Evolutionary conservation across 441 rosid genomes (phyloP).

Genomic region (Omphalea diandra): DNA sequence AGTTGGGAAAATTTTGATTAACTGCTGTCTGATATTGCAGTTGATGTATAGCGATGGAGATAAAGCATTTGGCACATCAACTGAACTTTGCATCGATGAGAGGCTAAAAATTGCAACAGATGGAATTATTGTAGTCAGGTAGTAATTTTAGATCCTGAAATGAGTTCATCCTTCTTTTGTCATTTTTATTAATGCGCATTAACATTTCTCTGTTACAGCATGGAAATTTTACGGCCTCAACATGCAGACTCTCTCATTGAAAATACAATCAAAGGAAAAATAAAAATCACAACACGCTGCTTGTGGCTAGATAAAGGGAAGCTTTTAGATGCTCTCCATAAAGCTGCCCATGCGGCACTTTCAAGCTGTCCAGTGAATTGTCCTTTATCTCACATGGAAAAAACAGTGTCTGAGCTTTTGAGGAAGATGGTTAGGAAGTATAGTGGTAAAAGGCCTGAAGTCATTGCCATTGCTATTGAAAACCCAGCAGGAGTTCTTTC

Average conservation of each 20-base stretch:
- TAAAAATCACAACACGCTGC: conserved; percentile 94
- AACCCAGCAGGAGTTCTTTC: conserved; percentile 73
- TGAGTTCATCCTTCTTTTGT: conserved; percentile 3
- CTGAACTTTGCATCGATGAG: conserved; percentile 89
- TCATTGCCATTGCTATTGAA: conserved; percentile 75
- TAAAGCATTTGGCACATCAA: conserved; percentile 93
- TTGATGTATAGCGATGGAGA: conserved; percentile 98
- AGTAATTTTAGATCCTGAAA: conserved; percentile 19
- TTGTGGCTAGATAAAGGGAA: conserved; percentile 97
- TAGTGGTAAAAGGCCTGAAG: conserved; percentile 95
- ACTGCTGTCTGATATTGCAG: conserved; percentile 44
- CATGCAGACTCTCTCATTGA: conserved; percentile 38
- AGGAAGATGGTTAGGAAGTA: conserved; percentile 95
- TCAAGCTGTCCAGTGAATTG: conserved; percentile 87
- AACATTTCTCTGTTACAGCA: conserved; percentile 51
- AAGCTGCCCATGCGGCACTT: conserved; percentile 92
- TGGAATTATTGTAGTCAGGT: conserved; percentile 95
- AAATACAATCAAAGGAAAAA: conserved; percentile 73
- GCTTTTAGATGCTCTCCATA: conserved; percentile 85
- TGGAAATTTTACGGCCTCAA: conserved; percentile 86
- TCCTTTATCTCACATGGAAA: conserved; percentile 90
- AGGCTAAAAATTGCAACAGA: conserved; percentile 90
- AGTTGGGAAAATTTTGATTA: conserved; percentile 25
- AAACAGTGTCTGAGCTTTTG: conserved; percentile 74
- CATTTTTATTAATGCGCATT: conserved; percentile 13